These are phyloP conservation scores for Zasmidium citrigriseum DNA, from an alignment of 2,329 filamentous ascomycete genomes.

Conservation along the genomic window DNA sequence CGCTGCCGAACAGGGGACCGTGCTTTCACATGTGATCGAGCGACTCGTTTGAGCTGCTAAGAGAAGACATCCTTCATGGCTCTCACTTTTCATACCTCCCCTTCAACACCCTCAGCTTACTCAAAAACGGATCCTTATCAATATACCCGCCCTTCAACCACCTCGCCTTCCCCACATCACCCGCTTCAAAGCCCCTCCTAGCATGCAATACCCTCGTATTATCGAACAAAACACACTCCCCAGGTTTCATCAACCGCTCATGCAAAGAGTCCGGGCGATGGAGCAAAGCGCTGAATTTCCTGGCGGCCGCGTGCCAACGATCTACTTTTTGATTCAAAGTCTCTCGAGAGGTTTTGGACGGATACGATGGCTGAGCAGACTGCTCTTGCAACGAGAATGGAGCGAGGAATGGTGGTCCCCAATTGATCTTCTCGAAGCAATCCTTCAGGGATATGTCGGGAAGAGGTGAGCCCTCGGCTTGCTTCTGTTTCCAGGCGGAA, in stretches of 20 bases:
- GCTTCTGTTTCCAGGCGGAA: background rate
- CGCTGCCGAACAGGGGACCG: too few relatives aligned
- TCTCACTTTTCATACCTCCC: too few relatives aligned
- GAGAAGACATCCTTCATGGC: too few relatives aligned
- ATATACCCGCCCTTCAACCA: constrained; percentile 89
- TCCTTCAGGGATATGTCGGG: background rate
- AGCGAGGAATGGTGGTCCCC: background rate
- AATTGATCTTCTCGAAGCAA: background rate
- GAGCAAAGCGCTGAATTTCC: constrained; percentile 60
- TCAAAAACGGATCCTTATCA: constrained; percentile 62
- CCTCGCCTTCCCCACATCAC: constrained; percentile 61
- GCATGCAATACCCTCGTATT: constrained; percentile 89
- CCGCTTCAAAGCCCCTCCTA: constrained; percentile 69
- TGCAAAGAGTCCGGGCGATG: constrained; percentile 62
- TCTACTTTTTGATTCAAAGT: background rate
- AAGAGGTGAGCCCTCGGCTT: background rate
- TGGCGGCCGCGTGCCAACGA: constrained; percentile 54
- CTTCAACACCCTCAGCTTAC: constrained; percentile 33
- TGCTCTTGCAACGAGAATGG: background rate
- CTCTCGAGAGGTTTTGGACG: background rate
- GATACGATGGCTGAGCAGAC: background rate
- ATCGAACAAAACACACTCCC: constrained; percentile 92
- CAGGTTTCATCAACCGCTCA: constrained; percentile 72
- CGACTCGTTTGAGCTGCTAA: too few relatives aligned
- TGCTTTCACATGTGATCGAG: too few relatives aligned